A percentile compares a stretch with the other conserved stretches of the same genome.
Conservation (phyloP, 768 basidiomycete species). For the Macrolepiota dolichaula region DNA sequence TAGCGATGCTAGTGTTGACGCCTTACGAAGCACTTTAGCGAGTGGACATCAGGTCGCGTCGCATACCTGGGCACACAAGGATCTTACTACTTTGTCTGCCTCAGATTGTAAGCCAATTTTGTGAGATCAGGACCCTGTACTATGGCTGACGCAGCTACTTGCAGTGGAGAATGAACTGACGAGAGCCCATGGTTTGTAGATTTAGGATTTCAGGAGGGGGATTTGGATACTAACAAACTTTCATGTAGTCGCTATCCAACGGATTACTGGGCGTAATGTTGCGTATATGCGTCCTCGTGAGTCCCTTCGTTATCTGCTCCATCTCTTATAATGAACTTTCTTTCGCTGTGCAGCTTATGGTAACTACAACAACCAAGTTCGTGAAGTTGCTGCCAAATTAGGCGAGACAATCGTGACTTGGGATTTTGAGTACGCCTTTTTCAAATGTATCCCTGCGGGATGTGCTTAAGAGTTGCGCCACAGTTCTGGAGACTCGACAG, state of each 20-base stretch:
- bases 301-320: slow-evolving; percentile 1
- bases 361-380: slow-evolving; percentile 34
- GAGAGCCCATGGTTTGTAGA: too few relatives aligned
- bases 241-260: slow-evolving; percentile 26
- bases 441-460: not conserved
- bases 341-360: slow-evolving; percentile 31
- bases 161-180: too few relatives aligned
- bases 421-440: slow-evolving; percentile 37
- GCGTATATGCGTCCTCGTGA: slow-evolving; percentile 38
- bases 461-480: not conserved
- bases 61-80: slow-evolving; percentile 44
- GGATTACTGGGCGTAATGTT: slow-evolving; percentile 32
- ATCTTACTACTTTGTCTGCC: slow-evolving; percentile 31
- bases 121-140: too few relatives aligned
- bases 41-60: slow-evolving; percentile 43
- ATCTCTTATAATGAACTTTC: not conserved
- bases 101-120: slow-evolving; percentile 22
- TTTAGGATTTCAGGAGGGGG: too few relatives aligned
- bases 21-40: slow-evolving; percentile 33
- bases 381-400: slow-evolving; percentile 25
- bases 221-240: too few relatives aligned
- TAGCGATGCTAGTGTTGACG: slow-evolving; percentile 19
- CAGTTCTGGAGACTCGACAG: not conserved
- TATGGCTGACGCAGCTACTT: too few relatives aligned
- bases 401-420: slow-evolving; percentile 31